These are phyloP conservation scores for Clarireedia hainanense DNA, from an alignment of 2,329 filamentous ascomycete genomes.

Conservation along the genomic window DNA sequence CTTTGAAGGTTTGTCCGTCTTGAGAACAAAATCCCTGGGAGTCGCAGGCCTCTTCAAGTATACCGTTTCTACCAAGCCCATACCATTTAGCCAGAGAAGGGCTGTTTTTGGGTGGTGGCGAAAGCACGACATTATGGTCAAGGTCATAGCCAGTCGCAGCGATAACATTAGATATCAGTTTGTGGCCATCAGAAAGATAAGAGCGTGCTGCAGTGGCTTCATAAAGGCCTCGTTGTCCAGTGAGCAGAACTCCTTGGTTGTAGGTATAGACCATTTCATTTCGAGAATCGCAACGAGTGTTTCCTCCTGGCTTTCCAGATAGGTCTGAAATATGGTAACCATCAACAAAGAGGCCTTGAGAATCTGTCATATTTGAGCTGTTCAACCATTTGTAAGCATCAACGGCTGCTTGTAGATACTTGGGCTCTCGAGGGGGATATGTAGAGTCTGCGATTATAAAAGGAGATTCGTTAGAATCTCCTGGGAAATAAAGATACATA, in stretches of 20 bases:
- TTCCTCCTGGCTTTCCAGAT: constrained; percentile 43
- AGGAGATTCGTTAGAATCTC: constrained; percentile 65
- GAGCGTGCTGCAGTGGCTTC: constrained; percentile 61
- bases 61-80: constrained; percentile 69
- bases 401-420: constrained; percentile 65
- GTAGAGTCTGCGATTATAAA: constrained; percentile 36
- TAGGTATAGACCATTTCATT: constrained; percentile 93
- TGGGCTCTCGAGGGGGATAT: constrained; percentile 41
- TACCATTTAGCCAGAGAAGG: constrained; percentile 43
- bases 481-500: constrained; percentile 88
- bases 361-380: constrained; percentile 72
- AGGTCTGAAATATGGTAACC: constrained; percentile 78
- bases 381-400: constrained; percentile 76
- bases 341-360: constrained; percentile 68
- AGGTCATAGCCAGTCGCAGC: constrained; percentile 69
- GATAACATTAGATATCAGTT: constrained; percentile 67
- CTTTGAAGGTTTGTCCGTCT: constrained; percentile 85
- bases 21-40: constrained; percentile 67
- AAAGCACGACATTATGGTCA: constrained; percentile 4
- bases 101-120: constrained; percentile 2
- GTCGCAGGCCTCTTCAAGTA: constrained; percentile 82
- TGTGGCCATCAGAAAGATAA: constrained; percentile 73
- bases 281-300: constrained; percentile 67
- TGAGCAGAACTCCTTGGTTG: constrained; percentile 87
- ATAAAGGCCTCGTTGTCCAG: constrained; percentile 74